Percentiles rank a stretch among this genome's conserved stretches.
phyloP scores from a whole-genome alignment of 257 asterid genomes.

The Solanum chilense region DNA sequence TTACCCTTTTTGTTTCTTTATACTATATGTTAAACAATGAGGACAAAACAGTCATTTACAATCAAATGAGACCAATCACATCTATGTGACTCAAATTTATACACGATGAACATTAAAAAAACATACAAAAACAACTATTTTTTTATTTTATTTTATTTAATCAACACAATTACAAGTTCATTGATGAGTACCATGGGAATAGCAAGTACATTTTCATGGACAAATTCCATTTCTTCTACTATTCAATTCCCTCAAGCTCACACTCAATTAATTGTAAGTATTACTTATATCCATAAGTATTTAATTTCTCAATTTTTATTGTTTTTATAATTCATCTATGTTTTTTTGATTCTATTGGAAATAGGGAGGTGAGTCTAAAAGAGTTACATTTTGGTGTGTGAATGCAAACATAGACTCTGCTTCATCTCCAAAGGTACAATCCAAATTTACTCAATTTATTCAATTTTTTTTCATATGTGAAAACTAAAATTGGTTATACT shows the following conservation, averaged over 20 bases:
- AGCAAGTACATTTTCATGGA: slow-evolving; percentile 39
- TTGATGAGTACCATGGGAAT: not conserved
- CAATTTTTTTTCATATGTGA: not conserved
- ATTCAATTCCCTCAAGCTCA: slow-evolving; percentile 20
- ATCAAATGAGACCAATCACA: not conserved
- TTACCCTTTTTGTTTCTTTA: not conserved
- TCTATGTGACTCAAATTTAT: not conserved
- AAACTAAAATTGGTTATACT: not conserved
- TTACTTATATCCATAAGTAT: not conserved
- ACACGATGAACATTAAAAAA: not conserved
- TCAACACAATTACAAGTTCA: not conserved
- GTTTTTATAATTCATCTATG: not conserved
- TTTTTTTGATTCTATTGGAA: not conserved
- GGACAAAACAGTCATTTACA: not conserved
- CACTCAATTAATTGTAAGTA: slow-evolving; percentile 20
- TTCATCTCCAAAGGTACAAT: slow-evolving; percentile 32
- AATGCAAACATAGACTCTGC: slow-evolving; percentile 15
- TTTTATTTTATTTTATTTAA: not conserved
- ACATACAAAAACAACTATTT: not conserved
- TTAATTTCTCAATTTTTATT: not conserved
- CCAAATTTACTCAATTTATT: not conserved
- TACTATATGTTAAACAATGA: not conserved
- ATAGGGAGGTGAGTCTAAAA: slow-evolving; percentile 27
- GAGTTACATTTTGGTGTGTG: slow-evolving; percentile 24
- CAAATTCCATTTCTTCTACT: slow-evolving; percentile 36